Evolutionary conservation across 352 stramenopile species (phyloP).

Genomic region (Phytophthora uliginosa): DNA sequence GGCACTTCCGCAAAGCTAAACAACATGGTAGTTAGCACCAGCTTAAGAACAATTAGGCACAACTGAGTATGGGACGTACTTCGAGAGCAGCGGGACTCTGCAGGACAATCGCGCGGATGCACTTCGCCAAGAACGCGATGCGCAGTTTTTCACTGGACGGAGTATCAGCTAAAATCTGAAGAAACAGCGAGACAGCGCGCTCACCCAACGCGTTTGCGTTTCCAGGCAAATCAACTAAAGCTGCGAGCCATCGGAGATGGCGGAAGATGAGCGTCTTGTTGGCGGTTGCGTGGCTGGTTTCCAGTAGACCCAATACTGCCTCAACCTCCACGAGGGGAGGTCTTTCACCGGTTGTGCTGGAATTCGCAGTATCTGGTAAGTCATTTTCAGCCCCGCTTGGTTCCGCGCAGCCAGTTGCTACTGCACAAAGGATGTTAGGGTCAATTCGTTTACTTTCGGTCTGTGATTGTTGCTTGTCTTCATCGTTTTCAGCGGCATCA

Average conservation of each 20-base stretch:
- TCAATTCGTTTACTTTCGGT: constrained; percentile 14
- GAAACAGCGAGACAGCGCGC: constrained; percentile 30
- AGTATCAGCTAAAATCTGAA: constrained; percentile 43
- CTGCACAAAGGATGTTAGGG: constrained; percentile 30
- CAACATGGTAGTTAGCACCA: background rate
- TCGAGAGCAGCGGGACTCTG: constrained; percentile 52
- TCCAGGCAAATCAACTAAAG: constrained; percentile 45
- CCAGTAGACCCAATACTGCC: constrained; percentile 43
- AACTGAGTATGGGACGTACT: constrained; percentile 28
- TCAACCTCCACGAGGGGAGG: constrained; percentile 49
- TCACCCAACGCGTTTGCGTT: constrained; percentile 62
- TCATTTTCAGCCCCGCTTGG: background rate
- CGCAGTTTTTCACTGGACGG: constrained; percentile 35
- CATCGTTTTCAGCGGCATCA: background rate
- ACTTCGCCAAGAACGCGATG: constrained; percentile 59
- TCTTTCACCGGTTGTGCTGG: constrained; percentile 18
- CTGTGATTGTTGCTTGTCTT: background rate
- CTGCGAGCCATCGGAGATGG: constrained; percentile 60
- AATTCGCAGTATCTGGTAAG: background rate
- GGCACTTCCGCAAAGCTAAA: constrained; percentile 43
- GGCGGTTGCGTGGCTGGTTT: constrained; percentile 19
- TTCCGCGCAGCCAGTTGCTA: constrained; percentile 17
- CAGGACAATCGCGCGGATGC: constrained; percentile 44
- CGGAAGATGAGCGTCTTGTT: constrained; percentile 48
- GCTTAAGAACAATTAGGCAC: background rate